Conservation (phyloP, 345 rosid species). For the Citrus australasica region DNA sequence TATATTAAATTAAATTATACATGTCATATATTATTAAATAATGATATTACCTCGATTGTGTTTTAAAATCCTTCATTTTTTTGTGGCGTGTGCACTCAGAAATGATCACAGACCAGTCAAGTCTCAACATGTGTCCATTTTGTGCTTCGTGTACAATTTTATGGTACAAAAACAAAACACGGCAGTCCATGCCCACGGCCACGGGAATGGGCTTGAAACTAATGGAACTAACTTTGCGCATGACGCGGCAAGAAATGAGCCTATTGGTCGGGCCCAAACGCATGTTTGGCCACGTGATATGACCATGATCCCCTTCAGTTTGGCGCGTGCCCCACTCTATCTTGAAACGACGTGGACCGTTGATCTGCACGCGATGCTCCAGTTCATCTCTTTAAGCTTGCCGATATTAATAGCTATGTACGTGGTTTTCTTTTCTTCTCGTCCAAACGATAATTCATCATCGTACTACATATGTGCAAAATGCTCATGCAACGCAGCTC, state of each 20-base stretch:
- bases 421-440: not conserved
- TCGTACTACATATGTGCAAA: too few relatives aligned
- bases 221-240: not conserved
- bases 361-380: not conserved
- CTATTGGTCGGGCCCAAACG: not conserved
- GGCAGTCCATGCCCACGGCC: not conserved
- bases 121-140: not conserved
- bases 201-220: not conserved
- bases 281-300: conserved; percentile 6
- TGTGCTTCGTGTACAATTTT: not conserved
- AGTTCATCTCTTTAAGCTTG: not conserved
- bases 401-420: not conserved
- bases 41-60: too few relatives aligned
- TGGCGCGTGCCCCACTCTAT: not conserved
- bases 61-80: too few relatives aligned
- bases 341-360: conserved; percentile 12
- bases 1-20: too few relatives aligned
- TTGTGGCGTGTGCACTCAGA: too few relatives aligned
- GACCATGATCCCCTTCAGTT: not conserved
- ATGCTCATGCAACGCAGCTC: not conserved
- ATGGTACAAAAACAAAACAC: not conserved
- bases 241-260: conserved; percentile 1
- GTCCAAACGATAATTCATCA: too few relatives aligned
- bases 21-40: too few relatives aligned
- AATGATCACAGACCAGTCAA: not conserved